phyloP scores from a whole-genome alignment of 495 filamentous ascomycete genomes.

The Penicillium lividum region DNA sequence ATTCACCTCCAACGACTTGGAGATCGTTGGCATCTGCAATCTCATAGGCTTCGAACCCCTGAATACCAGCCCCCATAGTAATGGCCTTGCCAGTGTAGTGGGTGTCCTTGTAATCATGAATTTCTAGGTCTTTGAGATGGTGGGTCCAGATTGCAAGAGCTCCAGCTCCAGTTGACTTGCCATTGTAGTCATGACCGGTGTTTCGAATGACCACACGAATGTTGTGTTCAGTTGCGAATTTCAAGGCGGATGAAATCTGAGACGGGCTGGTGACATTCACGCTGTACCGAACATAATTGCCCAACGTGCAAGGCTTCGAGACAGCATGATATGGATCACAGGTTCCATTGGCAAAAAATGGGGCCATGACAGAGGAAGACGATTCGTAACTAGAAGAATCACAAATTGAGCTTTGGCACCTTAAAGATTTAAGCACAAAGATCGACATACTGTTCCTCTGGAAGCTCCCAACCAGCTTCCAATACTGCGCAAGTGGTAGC shows the following conservation, averaged over 20 bases:
- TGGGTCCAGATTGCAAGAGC: conserved; percentile 59
- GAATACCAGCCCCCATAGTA: conserved; percentile 44
- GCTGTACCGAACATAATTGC: conserved; percentile 57
- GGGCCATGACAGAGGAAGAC: conserved; percentile 45
- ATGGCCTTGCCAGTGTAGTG: conserved; percentile 52
- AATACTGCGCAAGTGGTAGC: conserved; percentile 28
- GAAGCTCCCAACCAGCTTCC: conserved; percentile 28
- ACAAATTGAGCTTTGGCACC: background rate
- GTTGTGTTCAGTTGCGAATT: conserved; percentile 54
- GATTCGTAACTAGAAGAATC: conserved; percentile 26
- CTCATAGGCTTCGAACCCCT: conserved; percentile 48
- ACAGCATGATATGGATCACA: conserved; percentile 59
- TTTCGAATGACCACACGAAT: conserved; percentile 67
- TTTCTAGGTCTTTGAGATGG: conserved; percentile 48
- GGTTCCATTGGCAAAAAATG: conserved; percentile 44
- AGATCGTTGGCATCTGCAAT: conserved; percentile 33
- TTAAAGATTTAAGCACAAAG: background rate
- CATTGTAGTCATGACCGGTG: conserved; percentile 60
- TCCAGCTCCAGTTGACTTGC: conserved; percentile 58
- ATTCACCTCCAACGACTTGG: conserved; percentile 37
- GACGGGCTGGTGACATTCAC: conserved; percentile 37
- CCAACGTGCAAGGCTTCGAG: conserved; percentile 53
- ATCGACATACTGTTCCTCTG: conserved; percentile 33
- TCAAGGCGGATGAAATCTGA: conserved; percentile 38
- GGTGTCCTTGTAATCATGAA: conserved; percentile 35